Conservation (phyloP, 139 green algal species). For the Volvox africanus region DNA sequence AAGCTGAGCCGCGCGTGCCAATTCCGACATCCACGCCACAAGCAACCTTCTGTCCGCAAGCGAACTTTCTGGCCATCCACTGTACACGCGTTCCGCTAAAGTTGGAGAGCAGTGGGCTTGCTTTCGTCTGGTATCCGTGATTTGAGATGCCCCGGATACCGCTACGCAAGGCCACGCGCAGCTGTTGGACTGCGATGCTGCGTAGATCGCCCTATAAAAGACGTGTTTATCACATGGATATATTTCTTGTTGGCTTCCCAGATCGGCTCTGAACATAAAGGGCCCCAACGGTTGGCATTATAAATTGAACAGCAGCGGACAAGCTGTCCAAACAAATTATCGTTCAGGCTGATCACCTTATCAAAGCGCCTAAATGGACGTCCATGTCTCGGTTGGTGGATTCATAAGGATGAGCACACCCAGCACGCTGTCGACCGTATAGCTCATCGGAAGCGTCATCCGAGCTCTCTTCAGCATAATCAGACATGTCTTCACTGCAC, state of each 20-base stretch:
- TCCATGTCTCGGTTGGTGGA: not conserved
- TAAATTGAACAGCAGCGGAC: not conserved
- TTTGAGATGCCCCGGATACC: not conserved
- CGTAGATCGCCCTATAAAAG: not conserved
- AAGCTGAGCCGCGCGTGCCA: not conserved
- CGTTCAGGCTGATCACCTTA: not conserved
- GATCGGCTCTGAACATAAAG: not conserved
- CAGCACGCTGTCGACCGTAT: not conserved
- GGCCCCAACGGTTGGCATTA: not conserved
- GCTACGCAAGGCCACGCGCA: not conserved
- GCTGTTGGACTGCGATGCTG: no score
- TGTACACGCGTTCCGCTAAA: not conserved
- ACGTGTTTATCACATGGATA: not conserved
- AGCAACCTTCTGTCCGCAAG: not conserved
- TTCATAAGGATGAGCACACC: not conserved
- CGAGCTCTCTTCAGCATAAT: not conserved
- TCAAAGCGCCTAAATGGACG: not conserved
- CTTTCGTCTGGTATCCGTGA: not conserved
- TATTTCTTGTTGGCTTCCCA: not conserved
- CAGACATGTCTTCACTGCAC: not conserved
- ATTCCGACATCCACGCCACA: slow-evolving; percentile 7
- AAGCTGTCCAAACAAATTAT: not conserved
- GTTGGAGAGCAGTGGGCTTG: not conserved
- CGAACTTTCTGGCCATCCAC: not conserved
- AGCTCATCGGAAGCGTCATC: not conserved